phyloP scores from a whole-genome alignment of 176 grass and related monocot species.

The Hsuehochloa calcarea region DNA sequence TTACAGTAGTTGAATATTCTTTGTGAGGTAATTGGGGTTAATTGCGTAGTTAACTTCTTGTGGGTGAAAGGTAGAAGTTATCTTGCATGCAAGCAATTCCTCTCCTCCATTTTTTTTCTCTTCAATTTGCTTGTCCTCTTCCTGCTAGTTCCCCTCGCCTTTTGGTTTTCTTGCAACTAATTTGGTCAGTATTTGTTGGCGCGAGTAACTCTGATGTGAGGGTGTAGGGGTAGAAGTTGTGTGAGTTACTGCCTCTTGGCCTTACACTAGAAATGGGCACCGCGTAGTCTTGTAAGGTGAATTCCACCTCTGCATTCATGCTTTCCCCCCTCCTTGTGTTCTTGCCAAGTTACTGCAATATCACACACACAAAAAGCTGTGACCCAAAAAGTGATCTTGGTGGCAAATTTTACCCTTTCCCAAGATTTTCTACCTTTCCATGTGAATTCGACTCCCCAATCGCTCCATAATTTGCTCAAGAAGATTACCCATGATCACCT shows the following conservation, averaged over 20 bases:
- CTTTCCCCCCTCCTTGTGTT: background rate
- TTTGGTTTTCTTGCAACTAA: slow-evolving; percentile 12
- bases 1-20: background rate
- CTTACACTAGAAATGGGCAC: slow-evolving; percentile 28
- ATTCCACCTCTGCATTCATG: slow-evolving; percentile 7
- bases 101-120: background rate
- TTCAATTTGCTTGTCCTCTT: slow-evolving; percentile 31
- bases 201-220: slow-evolving; percentile 22
- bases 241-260: slow-evolving; percentile 6
- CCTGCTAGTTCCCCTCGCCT: background rate
- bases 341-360: slow-evolving; percentile 1
- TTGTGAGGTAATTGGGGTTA: background rate
- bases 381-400: background rate
- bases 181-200: slow-evolving; percentile 18
- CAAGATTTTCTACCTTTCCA: background rate
- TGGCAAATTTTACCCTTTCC: background rate
- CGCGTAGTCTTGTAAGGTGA: background rate
- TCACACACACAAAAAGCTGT: background rate
- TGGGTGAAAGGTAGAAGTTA: background rate
- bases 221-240: background rate
- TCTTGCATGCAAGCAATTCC: slow-evolving; percentile 18
- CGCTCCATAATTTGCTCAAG: background rate
- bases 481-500: slow-evolving; percentile 1
- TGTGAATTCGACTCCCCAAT: background rate
- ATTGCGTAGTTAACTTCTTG: background rate